phyloP scores from a whole-genome alignment of 2,329 filamentous ascomycete genomes.

The Pseudomassariella vexata region DNA sequence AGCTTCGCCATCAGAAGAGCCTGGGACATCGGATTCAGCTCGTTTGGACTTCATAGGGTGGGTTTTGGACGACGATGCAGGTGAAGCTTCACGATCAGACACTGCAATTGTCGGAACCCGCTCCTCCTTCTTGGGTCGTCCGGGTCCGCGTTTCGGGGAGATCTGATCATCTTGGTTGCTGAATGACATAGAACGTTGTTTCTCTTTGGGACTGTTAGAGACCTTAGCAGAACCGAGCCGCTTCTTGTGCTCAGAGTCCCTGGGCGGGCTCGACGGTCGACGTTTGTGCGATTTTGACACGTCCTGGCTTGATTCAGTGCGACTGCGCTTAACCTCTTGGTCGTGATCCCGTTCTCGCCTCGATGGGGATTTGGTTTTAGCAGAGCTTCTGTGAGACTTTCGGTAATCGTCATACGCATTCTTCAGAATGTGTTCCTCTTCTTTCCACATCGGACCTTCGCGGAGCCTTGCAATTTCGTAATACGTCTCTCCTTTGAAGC shows the following conservation, averaged over 20 bases:
- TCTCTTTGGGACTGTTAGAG: constrained; percentile 42
- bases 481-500: constrained; percentile 74
- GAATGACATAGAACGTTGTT: constrained; percentile 38
- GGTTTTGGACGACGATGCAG: constrained; percentile 34
- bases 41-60: constrained; percentile 43
- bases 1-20: constrained; percentile 52
- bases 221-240: constrained; percentile 30
- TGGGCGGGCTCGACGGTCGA: constrained; percentile 41
- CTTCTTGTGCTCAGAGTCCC: constrained; percentile 39
- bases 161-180: constrained; percentile 40
- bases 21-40: constrained; percentile 47
- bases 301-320: constrained; percentile 41
- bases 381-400: constrained; percentile 40
- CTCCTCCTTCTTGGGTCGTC: constrained; percentile 51
- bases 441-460: constrained; percentile 82
- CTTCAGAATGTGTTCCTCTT: constrained; percentile 78
- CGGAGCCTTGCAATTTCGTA: constrained; percentile 80
- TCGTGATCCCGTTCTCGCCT: constrained; percentile 33
- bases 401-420: constrained; percentile 64
- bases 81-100: constrained; percentile 49
- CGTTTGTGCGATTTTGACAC: constrained; percentile 34
- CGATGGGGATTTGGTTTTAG: constrained; percentile 45
- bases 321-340: constrained; percentile 35
- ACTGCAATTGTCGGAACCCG: constrained; percentile 38
- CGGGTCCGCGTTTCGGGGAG: constrained; percentile 45